A percentile compares a stretch with the other conserved stretches of the same genome.
These are phyloP conservation scores for Pseudoneurospora amorphoporcata DNA, from an alignment of 495 filamentous ascomycete species.

Conservation along the genomic window DNA sequence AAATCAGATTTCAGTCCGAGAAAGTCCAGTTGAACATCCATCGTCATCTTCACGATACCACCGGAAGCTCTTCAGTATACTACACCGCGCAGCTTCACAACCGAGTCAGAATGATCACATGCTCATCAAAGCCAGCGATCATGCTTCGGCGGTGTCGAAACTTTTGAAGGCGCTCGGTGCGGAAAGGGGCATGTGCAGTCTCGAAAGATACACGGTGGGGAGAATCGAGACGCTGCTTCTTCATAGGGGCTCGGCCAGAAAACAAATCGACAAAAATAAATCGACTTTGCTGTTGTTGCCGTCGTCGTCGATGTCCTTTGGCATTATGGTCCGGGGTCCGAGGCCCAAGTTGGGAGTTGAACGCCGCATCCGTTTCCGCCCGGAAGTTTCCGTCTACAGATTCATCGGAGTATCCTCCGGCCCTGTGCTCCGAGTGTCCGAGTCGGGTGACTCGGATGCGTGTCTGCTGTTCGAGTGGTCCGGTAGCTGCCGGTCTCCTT, in stretches of 20 bases:
- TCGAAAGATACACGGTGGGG: neutral
- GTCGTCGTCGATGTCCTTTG: neutral
- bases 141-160: neutral
- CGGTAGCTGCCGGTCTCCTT: neutral
- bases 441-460: neutral
- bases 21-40: neutral
- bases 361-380: neutral
- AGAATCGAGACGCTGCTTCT: neutral
- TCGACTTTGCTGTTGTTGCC: neutral
- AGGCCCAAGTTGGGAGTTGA: neutral
- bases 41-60: neutral
- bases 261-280: neutral
- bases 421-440: neutral
- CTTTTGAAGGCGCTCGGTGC: neutral
- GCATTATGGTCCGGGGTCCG: neutral
- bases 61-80: neutral
- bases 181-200: neutral
- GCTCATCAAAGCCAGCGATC: neutral
- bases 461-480: neutral
- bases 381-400: neutral
- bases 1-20: neutral
- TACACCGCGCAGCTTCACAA: neutral
- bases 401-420: neutral
- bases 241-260: neutral
- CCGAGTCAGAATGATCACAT: neutral